A percentile compares a stretch with the other conserved stretches of the same genome.
Conservation (phyloP, 208 protist genomes). For the Phytomonas francai region DNA sequence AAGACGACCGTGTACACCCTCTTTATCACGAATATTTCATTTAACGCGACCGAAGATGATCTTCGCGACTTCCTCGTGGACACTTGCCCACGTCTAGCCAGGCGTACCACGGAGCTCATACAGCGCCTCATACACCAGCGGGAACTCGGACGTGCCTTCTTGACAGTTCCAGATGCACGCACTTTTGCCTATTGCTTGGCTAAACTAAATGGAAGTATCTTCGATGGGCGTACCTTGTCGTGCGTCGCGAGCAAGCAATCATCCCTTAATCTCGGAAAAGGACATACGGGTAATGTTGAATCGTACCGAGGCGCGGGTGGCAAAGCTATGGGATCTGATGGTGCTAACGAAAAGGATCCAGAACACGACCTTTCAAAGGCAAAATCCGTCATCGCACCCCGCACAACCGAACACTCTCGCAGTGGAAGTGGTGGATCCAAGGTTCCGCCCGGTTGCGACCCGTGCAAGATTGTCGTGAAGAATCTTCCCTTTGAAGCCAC, state of each 20-base stretch:
- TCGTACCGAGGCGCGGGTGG: neutral
- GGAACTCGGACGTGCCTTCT: slow-evolving; percentile 95
- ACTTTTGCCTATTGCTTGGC: slow-evolving; percentile 49
- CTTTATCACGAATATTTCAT: slow-evolving; percentile 87
- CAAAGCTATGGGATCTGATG: neutral
- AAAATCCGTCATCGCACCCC: slow-evolving; percentile 22
- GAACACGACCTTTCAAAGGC: slow-evolving; percentile 20
- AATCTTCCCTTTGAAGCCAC: slow-evolving; percentile 99
- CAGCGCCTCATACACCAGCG: slow-evolving; percentile 69
- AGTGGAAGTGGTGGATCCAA: slow-evolving; percentile 5
- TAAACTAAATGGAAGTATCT: slow-evolving; percentile 48
- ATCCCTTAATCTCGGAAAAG: slow-evolving; percentile 1
- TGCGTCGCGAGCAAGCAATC: slow-evolving; percentile 76
- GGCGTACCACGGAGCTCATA: slow-evolving; percentile 90
- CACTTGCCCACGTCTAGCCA: slow-evolving; percentile 86
- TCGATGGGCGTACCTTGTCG: slow-evolving; percentile 47
- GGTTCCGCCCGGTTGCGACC: slow-evolving; percentile 73
- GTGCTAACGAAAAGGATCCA: slow-evolving; percentile 9
- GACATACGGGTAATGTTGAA: neutral
- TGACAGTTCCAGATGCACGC: slow-evolving; percentile 48
- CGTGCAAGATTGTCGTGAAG: slow-evolving; percentile 94
- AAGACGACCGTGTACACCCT: slow-evolving; percentile 41
- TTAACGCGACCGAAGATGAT: slow-evolving; percentile 66
- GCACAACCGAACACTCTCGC: slow-evolving; percentile 8
- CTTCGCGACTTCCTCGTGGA: slow-evolving; percentile 67